Evolutionary conservation across 805 yeast genomes (phyloP), one percentile per base, ranked within the genome.

Genomic region (Zygotorulaspora sp.): DNA sequence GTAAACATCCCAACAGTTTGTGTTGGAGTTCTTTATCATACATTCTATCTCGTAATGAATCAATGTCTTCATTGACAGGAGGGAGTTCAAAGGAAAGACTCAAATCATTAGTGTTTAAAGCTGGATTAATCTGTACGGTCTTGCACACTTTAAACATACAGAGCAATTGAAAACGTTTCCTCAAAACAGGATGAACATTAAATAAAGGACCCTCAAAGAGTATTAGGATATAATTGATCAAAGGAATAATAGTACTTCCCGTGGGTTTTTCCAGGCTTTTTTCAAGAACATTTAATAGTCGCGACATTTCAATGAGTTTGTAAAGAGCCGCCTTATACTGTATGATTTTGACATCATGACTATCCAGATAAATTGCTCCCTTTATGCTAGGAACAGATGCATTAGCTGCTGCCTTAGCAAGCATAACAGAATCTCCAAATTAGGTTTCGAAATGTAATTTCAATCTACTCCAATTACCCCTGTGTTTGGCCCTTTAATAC

Each of bases 251-350:
- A 4, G 50, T 40, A 2, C 45, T 42, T 35, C 46, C 41, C 3
- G 48, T 43, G 10, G 59, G 41, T 6, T 48, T 47, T 18, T 50
- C 48, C 23, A 59, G 40, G 28, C 47, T 51, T 16, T 48, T 49
- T 27, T 52, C 49, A 19, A 70, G 43, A 1, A 52, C 34, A 16
- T 47, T 56, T n/a, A 72, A 48, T 16, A 66, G 53, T 12, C 65
- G 55, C 3, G 61, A 42, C 31, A 72, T 54, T 22, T 59, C 57
- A 24, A 63, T 62, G 17, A 78, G 50, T 50, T 78, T 78, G 39
- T 60, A 53, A 2, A 72, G 61, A 7, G 78, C 74, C 48, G 75
- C 75, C 38, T 70, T 71, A 55, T 73, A 81, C 53, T 81, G 84
- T 3, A 80, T 57, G 15, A 77, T 65, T 43, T 72, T 71, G 10